Percentiles rank a stretch among this genome's conserved stretches.
These are phyloP conservation scores for Podila verticillata DNA, from an alignment of 192 early-diverging fungal genomes.

Conservation along the genomic window DNA sequence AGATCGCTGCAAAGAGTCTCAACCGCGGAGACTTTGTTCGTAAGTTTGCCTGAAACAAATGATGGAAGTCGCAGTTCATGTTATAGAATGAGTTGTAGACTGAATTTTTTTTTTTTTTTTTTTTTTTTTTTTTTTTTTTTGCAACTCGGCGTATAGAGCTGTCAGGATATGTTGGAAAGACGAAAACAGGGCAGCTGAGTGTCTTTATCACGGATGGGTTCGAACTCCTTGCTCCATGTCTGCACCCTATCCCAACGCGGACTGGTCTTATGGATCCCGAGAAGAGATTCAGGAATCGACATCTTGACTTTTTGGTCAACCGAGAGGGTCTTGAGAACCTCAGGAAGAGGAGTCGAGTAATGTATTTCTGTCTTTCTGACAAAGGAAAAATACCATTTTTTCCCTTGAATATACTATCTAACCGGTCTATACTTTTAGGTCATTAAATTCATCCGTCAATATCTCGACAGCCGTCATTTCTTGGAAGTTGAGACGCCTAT, in stretches of 20 bases:
- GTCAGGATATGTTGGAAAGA: conserved; percentile 74
- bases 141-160: conserved; percentile 26
- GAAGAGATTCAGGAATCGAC: conserved; percentile 74
- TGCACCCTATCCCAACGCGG: conserved; percentile 71
- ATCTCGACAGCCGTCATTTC: conserved; percentile 72
- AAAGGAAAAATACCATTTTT: too few species aligned
- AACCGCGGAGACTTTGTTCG: conserved; percentile 74
- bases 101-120: background rate
- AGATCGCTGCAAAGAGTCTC: conserved; percentile 51
- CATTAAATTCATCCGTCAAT: conserved; percentile 70
- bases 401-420: background rate
- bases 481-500: conserved; percentile 90
- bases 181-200: conserved; percentile 74
- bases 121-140: background rate
- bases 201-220: conserved; percentile 65
- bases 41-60: conserved; percentile 21
- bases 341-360: conserved; percentile 63
- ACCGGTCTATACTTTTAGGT: conserved; percentile 37
- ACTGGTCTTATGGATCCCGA: conserved; percentile 71
- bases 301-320: conserved; percentile 83
- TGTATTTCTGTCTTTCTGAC: too few species aligned
- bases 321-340: conserved; percentile 59
- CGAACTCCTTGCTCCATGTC: conserved; percentile 73
- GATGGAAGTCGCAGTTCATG: background rate
- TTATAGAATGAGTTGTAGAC: background rate